Evolutionary conservation across 1,284 basidiomycete species (phyloP).

Genomic region (Vanrija pseudolonga): DNA sequence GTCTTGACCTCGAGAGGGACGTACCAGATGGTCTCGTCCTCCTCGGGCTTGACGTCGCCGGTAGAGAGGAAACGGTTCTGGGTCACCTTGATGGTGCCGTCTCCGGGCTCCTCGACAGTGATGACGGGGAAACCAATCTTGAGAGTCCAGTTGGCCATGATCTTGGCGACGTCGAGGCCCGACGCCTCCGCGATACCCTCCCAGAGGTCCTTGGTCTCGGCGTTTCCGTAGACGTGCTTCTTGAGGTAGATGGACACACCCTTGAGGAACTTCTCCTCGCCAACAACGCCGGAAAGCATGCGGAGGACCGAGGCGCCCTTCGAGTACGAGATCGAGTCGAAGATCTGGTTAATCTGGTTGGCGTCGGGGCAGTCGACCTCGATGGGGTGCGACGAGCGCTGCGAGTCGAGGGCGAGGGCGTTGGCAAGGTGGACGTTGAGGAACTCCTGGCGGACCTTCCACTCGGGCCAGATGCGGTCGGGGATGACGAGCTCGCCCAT

Average conservation of each 20-base stretch:
- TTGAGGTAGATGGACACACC: conserved; percentile 91
- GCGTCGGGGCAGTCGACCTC: conserved; percentile 89
- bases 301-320: conserved; percentile 84
- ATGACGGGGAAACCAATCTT: conserved; percentile 88
- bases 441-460: conserved; percentile 56
- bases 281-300: conserved; percentile 86
- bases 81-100: conserved; percentile 64
- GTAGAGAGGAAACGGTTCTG: conserved; percentile 93
- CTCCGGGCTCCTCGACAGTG: conserved; percentile 71
- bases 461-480: conserved; percentile 60
- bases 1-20: conserved; percentile 77
- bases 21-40: conserved; percentile 86
- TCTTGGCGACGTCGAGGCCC: conserved; percentile 67
- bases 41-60: conserved; percentile 69
- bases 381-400: conserved; percentile 89
- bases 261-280: conserved; percentile 81
- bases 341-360: conserved; percentile 83
- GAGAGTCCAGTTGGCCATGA: conserved; percentile 92
- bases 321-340: conserved; percentile 78
- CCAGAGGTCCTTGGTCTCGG: conserved; percentile 85
- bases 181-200: conserved; percentile 77
- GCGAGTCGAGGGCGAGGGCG: conserved; percentile 79
- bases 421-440: conserved; percentile 54
- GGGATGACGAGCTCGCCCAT: conserved; percentile 88
- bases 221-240: conserved; percentile 77